phyloP scores from a whole-genome alignment of 2,329 filamentous ascomycete species.

The Pyrenochaeta sp. region DNA sequence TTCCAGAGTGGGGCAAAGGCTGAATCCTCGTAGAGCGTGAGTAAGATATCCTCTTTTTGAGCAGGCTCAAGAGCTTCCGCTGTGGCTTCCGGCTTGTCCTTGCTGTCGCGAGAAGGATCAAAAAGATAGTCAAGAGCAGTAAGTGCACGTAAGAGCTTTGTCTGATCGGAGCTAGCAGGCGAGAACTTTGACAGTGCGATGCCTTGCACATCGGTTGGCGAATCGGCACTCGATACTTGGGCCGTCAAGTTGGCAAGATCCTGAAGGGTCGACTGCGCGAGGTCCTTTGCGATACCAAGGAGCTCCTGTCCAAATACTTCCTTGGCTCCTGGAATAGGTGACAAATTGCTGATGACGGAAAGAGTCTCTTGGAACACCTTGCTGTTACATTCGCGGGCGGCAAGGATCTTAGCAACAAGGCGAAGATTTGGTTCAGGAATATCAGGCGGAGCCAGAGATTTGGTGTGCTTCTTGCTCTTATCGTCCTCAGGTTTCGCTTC shows the following conservation, averaged over 20 bases:
- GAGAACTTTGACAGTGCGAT: conserved; percentile 95
- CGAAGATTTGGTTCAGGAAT: conserved; percentile 89
- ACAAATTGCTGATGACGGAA: conserved; percentile 98
- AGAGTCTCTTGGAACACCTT: conserved; percentile 98
- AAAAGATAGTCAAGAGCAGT: conserved; percentile 97
- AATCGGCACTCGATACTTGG: conserved; percentile 85
- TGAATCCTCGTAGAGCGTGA: conserved; percentile 86
- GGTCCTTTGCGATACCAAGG: conserved; percentile 80
- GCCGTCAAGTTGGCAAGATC: conserved; percentile 86
- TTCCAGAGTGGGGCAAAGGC: conserved; percentile 92
- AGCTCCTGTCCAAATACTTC: conserved; percentile 92
- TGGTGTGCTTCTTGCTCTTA: conserved; percentile 63
- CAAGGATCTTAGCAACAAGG: conserved; percentile 94
- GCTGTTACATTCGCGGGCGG: conserved; percentile 93
- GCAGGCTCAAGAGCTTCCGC: conserved; percentile 63
- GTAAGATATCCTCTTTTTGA: conserved; percentile 84
- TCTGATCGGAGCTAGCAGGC: conserved; percentile 92
- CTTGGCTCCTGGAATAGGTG: conserved; percentile 88
- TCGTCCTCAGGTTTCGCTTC: conserved; percentile 43
- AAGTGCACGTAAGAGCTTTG: conserved; percentile 89
- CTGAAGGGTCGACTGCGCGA: conserved; percentile 83
- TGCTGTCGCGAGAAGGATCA: conserved; percentile 74
- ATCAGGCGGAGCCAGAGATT: conserved; percentile 76
- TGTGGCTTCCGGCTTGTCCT: conserved; percentile 52
- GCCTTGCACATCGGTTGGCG: conserved; percentile 93